Base-by-base conservation (phyloP, 2,329 filamentous ascomycete genomes). In the Aspergillus udagawae region DNA sequence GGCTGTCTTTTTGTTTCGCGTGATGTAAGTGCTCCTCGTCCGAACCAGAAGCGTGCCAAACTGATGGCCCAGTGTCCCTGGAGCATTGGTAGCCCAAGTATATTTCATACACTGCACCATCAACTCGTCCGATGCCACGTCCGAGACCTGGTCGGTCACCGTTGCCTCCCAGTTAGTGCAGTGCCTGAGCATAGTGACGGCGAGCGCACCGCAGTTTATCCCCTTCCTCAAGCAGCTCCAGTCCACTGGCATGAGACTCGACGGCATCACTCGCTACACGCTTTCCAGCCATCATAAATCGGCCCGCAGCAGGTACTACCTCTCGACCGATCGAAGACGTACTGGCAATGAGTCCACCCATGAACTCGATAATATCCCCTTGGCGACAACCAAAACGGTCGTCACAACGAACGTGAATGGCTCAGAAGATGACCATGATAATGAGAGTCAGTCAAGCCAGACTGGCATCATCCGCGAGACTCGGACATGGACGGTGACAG, bases 201-300 rank as follows among this genome's bases (percentile, higher is more conserved):
- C 68, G 3, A 70, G 69, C 27, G 59, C 67, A 5, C 67, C 69
- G 2, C 68, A 70, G 44, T 67, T 72, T 57, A 71, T 70, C 23
- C 66, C 66, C 0, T 69, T 72, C 54, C 55, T 71, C n/a, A 64
- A 68, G 20, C 67, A 61, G 10, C 61, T 72, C 6, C 67, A 65
- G 27, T 70, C 69, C 17, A 64, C 65, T 1, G 67, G 68, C 38
- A 68, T 72, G 66, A 58, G 62, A 3, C 49, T 69, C 8, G 61
- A 56, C 49, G 65, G 57, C 25, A 53, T 57, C 49, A 59, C 58
- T 9, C 59, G 55, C 21, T 52, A 65, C 38, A 47, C 44, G 5
- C 9, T 47, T 12, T 47, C 44, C 21, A 47, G 44, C 12, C 44
- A 47, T 17, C 20, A 21, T 12, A 21, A 47, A 23, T 47, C 44